These are phyloP conservation scores for Omphalotus guepiniiformis DNA, from an alignment of 768 basidiomycete genomes.

Conservation along the genomic window DNA sequence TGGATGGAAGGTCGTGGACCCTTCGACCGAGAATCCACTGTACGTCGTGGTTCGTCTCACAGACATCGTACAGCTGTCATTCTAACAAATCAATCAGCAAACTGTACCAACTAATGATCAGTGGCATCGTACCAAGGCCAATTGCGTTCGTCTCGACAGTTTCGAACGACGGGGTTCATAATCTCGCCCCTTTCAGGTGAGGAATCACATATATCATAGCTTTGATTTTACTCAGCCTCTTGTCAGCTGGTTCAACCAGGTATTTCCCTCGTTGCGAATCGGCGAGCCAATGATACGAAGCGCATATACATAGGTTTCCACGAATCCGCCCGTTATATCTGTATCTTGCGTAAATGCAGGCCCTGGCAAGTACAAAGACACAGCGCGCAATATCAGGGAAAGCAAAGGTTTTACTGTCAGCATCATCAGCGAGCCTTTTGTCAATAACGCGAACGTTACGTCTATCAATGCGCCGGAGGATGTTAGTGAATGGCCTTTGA, in stretches of 20 bases:
- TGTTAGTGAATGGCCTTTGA: constrained; percentile 37
- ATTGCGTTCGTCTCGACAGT: constrained; percentile 40
- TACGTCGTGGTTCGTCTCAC: no score
- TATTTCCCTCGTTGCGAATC: constrained; percentile 12
- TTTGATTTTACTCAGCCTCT: not conserved
- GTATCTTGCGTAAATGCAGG: constrained; percentile 30
- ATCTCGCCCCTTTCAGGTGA: constrained; percentile 41
- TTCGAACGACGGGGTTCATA: constrained; percentile 26
- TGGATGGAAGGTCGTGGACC: constrained; percentile 36
- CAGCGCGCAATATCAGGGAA: constrained; percentile 39
- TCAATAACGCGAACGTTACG: constrained; percentile 34
- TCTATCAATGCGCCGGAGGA: constrained; percentile 32
- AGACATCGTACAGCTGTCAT: no score
- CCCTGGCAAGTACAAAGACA: constrained; percentile 33
- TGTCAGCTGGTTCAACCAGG: constrained; percentile 42
- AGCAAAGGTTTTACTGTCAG: constrained; percentile 50
- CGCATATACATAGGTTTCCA: no score
- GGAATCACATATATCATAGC: no score
- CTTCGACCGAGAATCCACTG: no score
- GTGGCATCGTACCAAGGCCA: constrained; percentile 38
- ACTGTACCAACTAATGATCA: constrained; percentile 30
- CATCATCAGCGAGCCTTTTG: constrained; percentile 51
- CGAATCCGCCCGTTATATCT: constrained; percentile 38
- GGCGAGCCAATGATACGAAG: no score
- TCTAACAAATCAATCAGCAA: constrained; percentile 22